A percentile compares a stretch with the other conserved stretches of the same genome.
Conservation (phyloP, 2,329 filamentous ascomycete genomes). For the Colletotrichum paranaense region DNA sequence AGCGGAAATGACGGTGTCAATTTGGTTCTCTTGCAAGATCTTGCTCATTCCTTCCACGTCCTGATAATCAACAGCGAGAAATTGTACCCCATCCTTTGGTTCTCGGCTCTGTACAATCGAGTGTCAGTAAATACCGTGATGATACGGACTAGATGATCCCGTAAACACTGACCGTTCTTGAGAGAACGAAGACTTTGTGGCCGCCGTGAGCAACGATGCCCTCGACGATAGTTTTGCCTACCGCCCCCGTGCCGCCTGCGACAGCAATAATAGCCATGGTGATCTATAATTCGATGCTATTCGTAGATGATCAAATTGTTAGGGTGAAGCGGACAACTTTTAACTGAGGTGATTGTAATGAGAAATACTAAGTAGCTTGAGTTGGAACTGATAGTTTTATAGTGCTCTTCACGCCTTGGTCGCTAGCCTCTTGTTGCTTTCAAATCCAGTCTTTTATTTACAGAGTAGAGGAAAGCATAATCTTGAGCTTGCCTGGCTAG, state of each 20-base stretch:
- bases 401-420: background rate
- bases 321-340: too few relatives aligned
- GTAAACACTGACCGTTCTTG: constrained; percentile 46
- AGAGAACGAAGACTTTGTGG: constrained; percentile 52
- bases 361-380: background rate
- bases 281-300: background rate
- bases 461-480: too few relatives aligned
- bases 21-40: constrained; percentile 46
- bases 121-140: background rate
- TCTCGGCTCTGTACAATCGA: background rate
- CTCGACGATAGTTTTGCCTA: constrained; percentile 61
- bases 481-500: too few relatives aligned
- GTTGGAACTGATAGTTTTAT: background rate
- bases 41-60: constrained; percentile 37
- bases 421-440: background rate
- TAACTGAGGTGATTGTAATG: background rate
- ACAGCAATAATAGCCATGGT: constrained; percentile 50
- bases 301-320: too few relatives aligned
- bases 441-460: background rate
- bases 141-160: background rate
- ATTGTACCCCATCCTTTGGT: background rate
- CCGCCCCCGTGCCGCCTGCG: constrained; percentile 56
- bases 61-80: constrained; percentile 43
- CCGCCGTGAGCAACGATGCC: constrained; percentile 46
- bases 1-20: constrained; percentile 57